Evolutionary conservation across 1,284 basidiomycete genomes (phyloP), one percentile per base, ranked within the genome.

Genomic region (Cutaneotrichosporon mucoides): DNA sequence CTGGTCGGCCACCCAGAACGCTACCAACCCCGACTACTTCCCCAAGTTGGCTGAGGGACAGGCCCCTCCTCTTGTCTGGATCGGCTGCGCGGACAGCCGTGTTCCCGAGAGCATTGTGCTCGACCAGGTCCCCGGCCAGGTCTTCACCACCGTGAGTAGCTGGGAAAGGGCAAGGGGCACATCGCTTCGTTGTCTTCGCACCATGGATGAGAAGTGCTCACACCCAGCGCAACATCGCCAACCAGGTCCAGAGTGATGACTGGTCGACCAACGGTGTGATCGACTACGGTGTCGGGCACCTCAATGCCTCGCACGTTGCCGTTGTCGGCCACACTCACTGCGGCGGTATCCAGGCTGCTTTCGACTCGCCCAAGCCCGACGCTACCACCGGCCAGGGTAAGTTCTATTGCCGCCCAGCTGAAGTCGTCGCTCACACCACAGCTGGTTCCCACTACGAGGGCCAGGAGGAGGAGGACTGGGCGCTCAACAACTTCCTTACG

Each of bases 281-380:
- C 62, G 82, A 85, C 7, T 97, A 89, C 76, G 93, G 90, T 7
- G 82, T 97, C 43, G 83, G 84, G 64, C 80, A 84, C 66, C 81
- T 96, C 59, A 87, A 88, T 58, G 88, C 94, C 45, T 83, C 89
- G 76, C 89, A 97, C 79, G 88, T 93, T 63, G 81, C 90, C 59
- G 80, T 93, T 62, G 88, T 87, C 24, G 91, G 90, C 43, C 91
- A 92, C 76, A 87, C 86, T 6, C 80, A 84, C 64, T 93, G 90
- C 71, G 91, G 89, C 60, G 91, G 90, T 12, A 76, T 74, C 61
- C 86, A 85, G 33, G 80, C 81, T 0, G 88, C 88, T 0, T 87
- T 85, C 60, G 70, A 61, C 43, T 62, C 71, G 2, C 70, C 70
- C 3, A 59, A 62, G 24, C 68, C 68, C 24, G 48, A 15, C 4